phyloP scores from a whole-genome alignment of 495 filamentous ascomycete species.

The Penicillium bovifimosum region DNA sequence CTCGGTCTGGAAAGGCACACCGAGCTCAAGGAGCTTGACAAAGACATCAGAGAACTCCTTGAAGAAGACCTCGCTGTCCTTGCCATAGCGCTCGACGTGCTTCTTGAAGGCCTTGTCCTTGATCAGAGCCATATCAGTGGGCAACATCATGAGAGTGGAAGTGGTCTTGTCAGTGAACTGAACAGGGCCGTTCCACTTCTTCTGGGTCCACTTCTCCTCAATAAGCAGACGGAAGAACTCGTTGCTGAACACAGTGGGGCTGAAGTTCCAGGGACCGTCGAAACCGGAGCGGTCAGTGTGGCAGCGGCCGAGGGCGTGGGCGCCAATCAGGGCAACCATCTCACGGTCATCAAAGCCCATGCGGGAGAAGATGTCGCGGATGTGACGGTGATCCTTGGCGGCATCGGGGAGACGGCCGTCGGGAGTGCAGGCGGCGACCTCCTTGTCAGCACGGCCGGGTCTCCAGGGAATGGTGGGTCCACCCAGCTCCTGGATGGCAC shows the following conservation, averaged over 20 bases:
- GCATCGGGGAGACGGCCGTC: conserved; percentile 95
- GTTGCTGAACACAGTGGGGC: conserved; percentile 88
- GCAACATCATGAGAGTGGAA: conserved; percentile 94
- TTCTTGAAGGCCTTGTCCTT: conserved; percentile 84
- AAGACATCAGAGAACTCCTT: conserved; percentile 80
- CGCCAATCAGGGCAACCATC: conserved; percentile 86
- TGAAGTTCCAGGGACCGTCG: conserved; percentile 94
- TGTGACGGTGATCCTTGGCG: conserved; percentile 69
- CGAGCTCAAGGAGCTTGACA: conserved; percentile 84
- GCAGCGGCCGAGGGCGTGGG: conserved; percentile 89
- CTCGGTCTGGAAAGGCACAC: conserved; percentile 81
- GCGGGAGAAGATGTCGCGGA: conserved; percentile 89
- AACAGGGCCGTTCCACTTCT: conserved; percentile 89
- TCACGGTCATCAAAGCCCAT: conserved; percentile 99
- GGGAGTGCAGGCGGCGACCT: conserved; percentile 82
- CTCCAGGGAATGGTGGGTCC: conserved; percentile 86
- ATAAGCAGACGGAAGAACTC: conserved; percentile 86
- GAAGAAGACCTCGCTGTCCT: conserved; percentile 89
- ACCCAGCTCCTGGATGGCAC: conserved; percentile 90
- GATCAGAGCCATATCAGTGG: conserved; percentile 80
- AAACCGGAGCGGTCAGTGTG: conserved; percentile 86
- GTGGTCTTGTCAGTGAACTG: conserved; percentile 81
- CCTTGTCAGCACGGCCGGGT: conserved; percentile 77
- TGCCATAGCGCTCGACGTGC: conserved; percentile 85
- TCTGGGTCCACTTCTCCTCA: conserved; percentile 85